Evolutionary conservation across 768 basidiomycete genomes (phyloP).

Genomic region (Serendipita vermifera): DNA sequence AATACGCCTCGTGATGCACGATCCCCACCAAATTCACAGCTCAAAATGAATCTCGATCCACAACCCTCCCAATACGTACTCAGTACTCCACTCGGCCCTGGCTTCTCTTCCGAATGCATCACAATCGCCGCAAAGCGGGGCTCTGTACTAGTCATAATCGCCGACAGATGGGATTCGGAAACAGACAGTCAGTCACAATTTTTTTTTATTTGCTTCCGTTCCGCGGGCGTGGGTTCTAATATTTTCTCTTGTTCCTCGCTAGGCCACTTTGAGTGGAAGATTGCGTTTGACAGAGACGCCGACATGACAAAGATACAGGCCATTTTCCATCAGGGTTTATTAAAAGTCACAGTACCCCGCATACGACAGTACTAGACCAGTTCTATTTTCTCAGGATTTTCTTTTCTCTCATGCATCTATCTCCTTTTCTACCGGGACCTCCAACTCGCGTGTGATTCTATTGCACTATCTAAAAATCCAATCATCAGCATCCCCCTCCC

Average conservation of each 20-base stretch:
- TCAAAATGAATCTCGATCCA: slow-evolving; percentile 19
- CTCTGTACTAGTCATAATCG: slow-evolving; percentile 18
- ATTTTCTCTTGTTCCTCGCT: slow-evolving; percentile 4
- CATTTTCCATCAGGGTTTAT: slow-evolving; percentile 17
- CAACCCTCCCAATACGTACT: slow-evolving; percentile 16
- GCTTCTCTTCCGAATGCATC: slow-evolving; percentile 19
- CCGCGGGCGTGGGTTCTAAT: background rate
- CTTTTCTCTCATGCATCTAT: no score
- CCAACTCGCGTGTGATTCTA: no score
- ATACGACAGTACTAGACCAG: slow-evolving; percentile 6
- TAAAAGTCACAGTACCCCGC: slow-evolving; percentile 18
- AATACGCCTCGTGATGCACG: no score
- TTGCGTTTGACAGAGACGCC: slow-evolving; percentile 19
- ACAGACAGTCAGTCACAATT: slow-evolving; percentile 17
- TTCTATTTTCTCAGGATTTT: no score
- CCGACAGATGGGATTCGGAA: slow-evolving; percentile 20
- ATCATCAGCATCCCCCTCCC: no score
- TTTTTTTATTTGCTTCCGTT: background rate
- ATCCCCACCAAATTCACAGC: slow-evolving; percentile 10
- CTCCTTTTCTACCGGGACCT: no score
- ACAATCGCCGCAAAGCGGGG: slow-evolving; percentile 20
- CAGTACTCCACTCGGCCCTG: slow-evolving; percentile 17
- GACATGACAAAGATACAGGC: slow-evolving; percentile 19
- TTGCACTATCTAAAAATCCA: no score
- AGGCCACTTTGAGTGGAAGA: slow-evolving; percentile 22